These are phyloP conservation scores for Conringia planisiliqua DNA, from an alignment of 345 rosid genomes.

Conservation along the genomic window DNA sequence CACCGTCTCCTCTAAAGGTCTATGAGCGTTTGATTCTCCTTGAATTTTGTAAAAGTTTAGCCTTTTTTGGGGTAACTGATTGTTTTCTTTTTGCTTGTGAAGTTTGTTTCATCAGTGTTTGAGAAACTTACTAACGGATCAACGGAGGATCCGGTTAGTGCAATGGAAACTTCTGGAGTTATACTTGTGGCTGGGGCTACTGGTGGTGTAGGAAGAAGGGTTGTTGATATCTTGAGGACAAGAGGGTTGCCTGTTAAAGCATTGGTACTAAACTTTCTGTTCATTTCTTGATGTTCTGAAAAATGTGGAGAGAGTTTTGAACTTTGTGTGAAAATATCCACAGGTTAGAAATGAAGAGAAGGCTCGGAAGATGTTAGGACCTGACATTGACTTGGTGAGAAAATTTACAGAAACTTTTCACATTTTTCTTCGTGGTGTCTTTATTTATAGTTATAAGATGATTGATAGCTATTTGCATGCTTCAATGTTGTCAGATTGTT, in stretches of 20 bases:
- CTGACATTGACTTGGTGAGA: slow-evolving; percentile 76
- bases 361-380: slow-evolving; percentile 76
- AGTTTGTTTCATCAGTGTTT: slow-evolving; percentile 65
- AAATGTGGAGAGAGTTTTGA: not conserved
- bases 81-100: slow-evolving; percentile 21
- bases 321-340: not conserved
- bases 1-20: slow-evolving; percentile 87
- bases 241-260: slow-evolving; percentile 74
- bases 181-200: slow-evolving; percentile 92
- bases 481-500: slow-evolving; percentile 49
- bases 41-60: not conserved
- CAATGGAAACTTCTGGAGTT: slow-evolving; percentile 56
- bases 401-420: not conserved
- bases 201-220: slow-evolving; percentile 93
- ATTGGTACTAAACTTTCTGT: slow-evolving; percentile 43
- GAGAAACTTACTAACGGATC: slow-evolving; percentile 59
- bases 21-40: not conserved
- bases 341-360: slow-evolving; percentile 93
- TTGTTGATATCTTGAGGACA: slow-evolving; percentile 56
- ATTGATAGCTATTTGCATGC: not conserved
- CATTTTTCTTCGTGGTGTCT: not conserved
- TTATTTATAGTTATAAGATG: not conserved
- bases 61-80: slow-evolving; percentile 15
- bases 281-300: not conserved
- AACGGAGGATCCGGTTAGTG: slow-evolving; percentile 33